A percentile compares a stretch with the other conserved stretches of the same genome.
These are phyloP conservation scores for Coprinopsis marcescibilis DNA, from an alignment of 768 basidiomycete species.

Conservation along the genomic window DNA sequence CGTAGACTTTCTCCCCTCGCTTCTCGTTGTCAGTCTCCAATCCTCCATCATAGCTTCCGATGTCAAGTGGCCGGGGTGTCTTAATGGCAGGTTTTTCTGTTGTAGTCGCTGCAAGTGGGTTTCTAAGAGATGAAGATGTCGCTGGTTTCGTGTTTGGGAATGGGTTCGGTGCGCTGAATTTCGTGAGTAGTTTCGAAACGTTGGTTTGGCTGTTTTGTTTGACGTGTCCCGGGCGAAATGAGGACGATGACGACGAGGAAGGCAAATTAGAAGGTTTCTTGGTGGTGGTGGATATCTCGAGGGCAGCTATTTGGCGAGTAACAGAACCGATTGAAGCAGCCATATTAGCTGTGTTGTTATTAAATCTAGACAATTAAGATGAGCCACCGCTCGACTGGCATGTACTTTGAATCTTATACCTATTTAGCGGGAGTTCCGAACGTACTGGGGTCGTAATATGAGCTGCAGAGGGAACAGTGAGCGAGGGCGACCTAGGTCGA, in stretches of 20 bases:
- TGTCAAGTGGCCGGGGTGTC: slow-evolving; percentile 49
- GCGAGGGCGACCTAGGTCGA: too few relatives aligned
- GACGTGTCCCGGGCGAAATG: slow-evolving; percentile 28
- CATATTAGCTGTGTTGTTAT: background rate
- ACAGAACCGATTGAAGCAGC: slow-evolving; percentile 46
- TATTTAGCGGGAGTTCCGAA: too few relatives aligned
- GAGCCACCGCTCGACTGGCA: too few relatives aligned
- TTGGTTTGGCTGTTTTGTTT: slow-evolving; percentile 57
- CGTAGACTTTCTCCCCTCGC: slow-evolving; percentile 65
- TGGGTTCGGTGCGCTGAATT: slow-evolving; percentile 65
- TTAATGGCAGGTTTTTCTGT: slow-evolving; percentile 14
- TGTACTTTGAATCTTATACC: too few relatives aligned
- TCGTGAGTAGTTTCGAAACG: slow-evolving; percentile 67
- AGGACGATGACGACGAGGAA: slow-evolving; percentile 22
- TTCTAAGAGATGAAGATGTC: too few relatives aligned
- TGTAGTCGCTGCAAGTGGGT: slow-evolving; percentile 19
- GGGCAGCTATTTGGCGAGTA: slow-evolving; percentile 62
- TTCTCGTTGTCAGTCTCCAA: slow-evolving; percentile 87
- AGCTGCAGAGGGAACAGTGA: too few relatives aligned
- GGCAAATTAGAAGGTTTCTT: slow-evolving; percentile 21
- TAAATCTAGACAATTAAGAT: too few relatives aligned
- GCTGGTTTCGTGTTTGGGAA: too few relatives aligned
- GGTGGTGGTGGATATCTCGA: slow-evolving; percentile 57
- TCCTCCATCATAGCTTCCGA: slow-evolving; percentile 94
- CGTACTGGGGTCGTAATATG: too few relatives aligned